Percentiles rank a stretch among this genome's conserved stretches.
These are phyloP conservation scores for Aspergillus sp. DNA, from an alignment of 2,329 filamentous ascomycete genomes.

Conservation along the genomic window DNA sequence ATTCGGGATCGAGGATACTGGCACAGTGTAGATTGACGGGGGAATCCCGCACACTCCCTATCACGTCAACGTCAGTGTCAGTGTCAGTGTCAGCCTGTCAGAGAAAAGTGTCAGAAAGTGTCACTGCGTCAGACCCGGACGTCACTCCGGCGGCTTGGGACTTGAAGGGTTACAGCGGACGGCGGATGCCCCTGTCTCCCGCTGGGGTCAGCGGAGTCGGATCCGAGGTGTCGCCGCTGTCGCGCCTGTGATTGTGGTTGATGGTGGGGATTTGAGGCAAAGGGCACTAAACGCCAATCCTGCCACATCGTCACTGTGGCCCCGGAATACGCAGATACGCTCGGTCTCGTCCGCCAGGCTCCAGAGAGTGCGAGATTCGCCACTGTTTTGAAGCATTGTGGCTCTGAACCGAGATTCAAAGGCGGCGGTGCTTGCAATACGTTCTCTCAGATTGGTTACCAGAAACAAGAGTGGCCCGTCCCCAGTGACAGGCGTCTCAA, in stretches of 20 bases:
- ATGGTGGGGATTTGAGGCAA: not conserved
- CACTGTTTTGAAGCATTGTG: not conserved
- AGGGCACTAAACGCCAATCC: not conserved
- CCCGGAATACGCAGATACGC: not conserved
- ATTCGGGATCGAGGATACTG: not conserved
- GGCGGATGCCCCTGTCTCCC: not conserved
- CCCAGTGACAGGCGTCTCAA: not conserved
- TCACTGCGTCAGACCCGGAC: not conserved
- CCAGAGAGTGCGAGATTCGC: not conserved
- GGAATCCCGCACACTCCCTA: not conserved
- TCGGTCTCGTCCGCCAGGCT: not conserved
- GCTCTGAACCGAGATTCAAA: not conserved
- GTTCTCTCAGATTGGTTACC: conserved; percentile 1
- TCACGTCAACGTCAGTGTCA: conserved; percentile 1
- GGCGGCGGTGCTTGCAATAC: not conserved
- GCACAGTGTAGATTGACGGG: not conserved
- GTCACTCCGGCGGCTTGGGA: not conserved
- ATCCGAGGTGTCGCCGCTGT: conserved; percentile 3
- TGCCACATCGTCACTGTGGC: not conserved
- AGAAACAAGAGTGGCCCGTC: not conserved
- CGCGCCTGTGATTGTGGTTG: not conserved
- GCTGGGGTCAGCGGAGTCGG: not conserved
- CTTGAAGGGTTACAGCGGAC: not conserved
- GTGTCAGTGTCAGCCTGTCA: conserved; percentile 2
- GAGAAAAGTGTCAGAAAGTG: not conserved